A percentile compares a stretch with the other conserved stretches of the same genome.
phyloP scores from a whole-genome alignment of 2,329 filamentous ascomycete species.

The Talaromyces pinophilus region DNA sequence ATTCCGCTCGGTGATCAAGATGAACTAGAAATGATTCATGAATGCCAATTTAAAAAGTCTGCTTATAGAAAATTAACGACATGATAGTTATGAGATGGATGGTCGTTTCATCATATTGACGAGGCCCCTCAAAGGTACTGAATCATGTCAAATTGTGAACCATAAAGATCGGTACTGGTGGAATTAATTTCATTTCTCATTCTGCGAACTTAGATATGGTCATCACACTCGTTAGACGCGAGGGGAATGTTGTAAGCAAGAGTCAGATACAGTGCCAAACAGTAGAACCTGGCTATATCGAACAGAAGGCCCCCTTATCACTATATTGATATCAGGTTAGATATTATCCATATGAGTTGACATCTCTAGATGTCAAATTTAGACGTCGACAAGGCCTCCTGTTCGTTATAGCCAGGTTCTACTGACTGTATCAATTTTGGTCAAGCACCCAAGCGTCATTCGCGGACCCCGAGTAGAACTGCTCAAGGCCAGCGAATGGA shows the following conservation, averaged over 20 bases:
- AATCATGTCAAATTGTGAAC: not conserved
- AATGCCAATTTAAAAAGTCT: not conserved
- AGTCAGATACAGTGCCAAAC: not conserved
- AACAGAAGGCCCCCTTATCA: not conserved
- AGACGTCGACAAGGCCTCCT: not conserved
- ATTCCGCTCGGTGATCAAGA: slow-evolving; percentile 55
- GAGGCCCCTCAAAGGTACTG: not conserved
- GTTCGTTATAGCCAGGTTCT: not conserved
- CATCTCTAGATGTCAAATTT: not conserved
- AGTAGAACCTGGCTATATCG: not conserved
- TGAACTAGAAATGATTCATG: slow-evolving; percentile 33
- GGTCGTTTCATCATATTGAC: too few species aligned
- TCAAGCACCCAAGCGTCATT: slow-evolving; percentile 16
- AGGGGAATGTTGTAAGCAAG: not conserved
- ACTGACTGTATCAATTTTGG: slow-evolving; percentile 12
- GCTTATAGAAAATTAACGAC: not conserved
- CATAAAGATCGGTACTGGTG: not conserved
- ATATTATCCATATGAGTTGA: not conserved
- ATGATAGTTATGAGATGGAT: not conserved
- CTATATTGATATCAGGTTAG: not conserved
- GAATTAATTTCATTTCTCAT: not conserved
- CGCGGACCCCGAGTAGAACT: slow-evolving; percentile 13
- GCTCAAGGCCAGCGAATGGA: slow-evolving; percentile 18
- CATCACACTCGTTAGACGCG: not conserved
- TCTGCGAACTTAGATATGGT: not conserved